Conservation (phyloP, 2,329 filamentous ascomycete genomes). For the Chalaropsis thielavioides region DNA sequence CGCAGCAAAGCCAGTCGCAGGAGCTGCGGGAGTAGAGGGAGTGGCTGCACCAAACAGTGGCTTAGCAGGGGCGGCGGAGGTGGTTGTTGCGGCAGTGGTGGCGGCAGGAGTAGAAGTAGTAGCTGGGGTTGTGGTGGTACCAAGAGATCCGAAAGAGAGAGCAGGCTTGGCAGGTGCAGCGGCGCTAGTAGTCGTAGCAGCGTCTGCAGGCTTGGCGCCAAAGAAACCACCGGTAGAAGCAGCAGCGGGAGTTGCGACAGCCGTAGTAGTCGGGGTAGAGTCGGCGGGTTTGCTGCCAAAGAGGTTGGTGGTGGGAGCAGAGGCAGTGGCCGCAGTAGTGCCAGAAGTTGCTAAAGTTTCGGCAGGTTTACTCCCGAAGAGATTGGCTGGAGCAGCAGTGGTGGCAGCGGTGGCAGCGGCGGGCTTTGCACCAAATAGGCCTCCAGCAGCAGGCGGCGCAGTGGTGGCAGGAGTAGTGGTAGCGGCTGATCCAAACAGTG, state of each 20-base stretch:
- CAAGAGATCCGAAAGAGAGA: constrained; percentile 30
- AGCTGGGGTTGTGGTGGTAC: constrained; percentile 25
- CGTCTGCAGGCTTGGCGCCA: constrained; percentile 28
- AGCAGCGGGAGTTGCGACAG: not conserved
- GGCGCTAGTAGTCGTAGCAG: constrained; percentile 22
- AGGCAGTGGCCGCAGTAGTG: constrained; percentile 24
- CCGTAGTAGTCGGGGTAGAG: constrained; percentile 3
- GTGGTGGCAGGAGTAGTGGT: constrained; percentile 18
- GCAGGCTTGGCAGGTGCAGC: constrained; percentile 7
- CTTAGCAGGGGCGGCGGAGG: constrained; percentile 4
- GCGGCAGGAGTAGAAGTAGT: constrained; percentile 15
- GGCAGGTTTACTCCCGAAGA: constrained; percentile 17
- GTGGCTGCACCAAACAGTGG: constrained; percentile 16
- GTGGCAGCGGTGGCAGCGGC: constrained; percentile 21
- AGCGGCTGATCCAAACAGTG: constrained; percentile 20
- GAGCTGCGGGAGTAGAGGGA: constrained; percentile 9
- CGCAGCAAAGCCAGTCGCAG: constrained; percentile 19
- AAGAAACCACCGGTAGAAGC: constrained; percentile 25
- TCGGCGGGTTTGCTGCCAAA: constrained; percentile 19
- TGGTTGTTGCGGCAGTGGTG: constrained; percentile 3
- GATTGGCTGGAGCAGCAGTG: constrained; percentile 20
- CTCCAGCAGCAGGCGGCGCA: constrained; percentile 19
- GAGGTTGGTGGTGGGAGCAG: constrained; percentile 15
- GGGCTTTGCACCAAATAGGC: constrained; percentile 19
- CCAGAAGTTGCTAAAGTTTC: constrained; percentile 17